These are phyloP conservation scores for Metrosideros polymorpha DNA, from an alignment of 441 rosid species.

Conservation along the genomic window DNA sequence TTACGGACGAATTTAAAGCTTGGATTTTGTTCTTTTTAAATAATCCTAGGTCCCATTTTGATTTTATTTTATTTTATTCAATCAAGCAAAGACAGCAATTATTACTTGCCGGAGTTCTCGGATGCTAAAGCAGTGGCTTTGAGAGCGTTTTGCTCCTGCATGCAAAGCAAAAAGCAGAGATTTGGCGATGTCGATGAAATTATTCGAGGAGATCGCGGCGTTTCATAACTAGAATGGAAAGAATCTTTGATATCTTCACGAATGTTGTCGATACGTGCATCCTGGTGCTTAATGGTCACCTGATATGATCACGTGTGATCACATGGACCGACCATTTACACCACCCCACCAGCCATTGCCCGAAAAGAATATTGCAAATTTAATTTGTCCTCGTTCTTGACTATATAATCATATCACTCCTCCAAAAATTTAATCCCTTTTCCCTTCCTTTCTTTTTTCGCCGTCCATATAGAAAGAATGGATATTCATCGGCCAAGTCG, in stretches of 20 bases:
- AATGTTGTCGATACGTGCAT: background rate
- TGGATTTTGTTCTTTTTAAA: no score
- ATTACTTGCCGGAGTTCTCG: background rate
- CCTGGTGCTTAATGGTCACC: background rate
- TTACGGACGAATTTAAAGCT: background rate
- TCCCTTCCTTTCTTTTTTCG: background rate
- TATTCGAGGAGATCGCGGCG: background rate
- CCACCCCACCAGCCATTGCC: background rate
- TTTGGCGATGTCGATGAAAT: background rate
- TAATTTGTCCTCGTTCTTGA: background rate
- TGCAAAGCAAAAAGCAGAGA: background rate
- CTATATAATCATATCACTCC: background rate
- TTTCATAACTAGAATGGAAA: background rate
- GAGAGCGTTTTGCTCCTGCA: background rate
- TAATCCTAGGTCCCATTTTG: background rate
- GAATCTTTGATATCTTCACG: background rate
- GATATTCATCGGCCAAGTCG: background rate
- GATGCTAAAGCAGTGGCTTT: background rate
- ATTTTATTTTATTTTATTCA: background rate
- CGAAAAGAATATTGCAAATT: background rate
- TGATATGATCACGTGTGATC: background rate
- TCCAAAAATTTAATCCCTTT: background rate
- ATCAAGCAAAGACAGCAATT: background rate
- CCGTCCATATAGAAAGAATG: background rate
- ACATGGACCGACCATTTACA: background rate